A percentile compares a stretch with the other conserved stretches of the same genome.
Evolutionary conservation across 768 basidiomycete species (phyloP).

Genomic region (Leccinum longicurvipes): DNA sequence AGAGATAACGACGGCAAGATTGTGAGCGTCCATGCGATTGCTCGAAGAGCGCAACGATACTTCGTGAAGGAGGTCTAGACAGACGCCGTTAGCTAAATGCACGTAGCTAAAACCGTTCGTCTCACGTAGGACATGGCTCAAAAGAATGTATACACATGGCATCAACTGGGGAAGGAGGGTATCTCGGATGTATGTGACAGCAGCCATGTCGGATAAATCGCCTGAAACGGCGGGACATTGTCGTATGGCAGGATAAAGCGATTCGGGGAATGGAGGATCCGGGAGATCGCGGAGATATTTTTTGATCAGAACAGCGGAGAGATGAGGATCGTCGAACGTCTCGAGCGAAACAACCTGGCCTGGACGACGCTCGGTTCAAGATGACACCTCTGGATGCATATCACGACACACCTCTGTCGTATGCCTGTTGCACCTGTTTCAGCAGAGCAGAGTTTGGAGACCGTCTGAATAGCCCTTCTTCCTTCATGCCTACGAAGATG

Average conservation of each 20-base stretch:
- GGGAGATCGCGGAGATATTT: slow-evolving; percentile 82
- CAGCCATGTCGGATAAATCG: slow-evolving; percentile 54
- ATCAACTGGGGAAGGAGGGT: slow-evolving; percentile 63
- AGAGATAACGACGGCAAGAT: slow-evolving; percentile 73
- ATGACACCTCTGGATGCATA: neutral
- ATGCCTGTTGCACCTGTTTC: slow-evolving; percentile 75
- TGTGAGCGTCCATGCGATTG: slow-evolving; percentile 82
- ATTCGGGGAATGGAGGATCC: slow-evolving; percentile 72
- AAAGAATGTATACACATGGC: slow-evolving; percentile 68
- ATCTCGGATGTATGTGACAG: slow-evolving; percentile 65
- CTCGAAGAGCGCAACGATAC: slow-evolving; percentile 61
- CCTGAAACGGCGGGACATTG: slow-evolving; percentile 60
- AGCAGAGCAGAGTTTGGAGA: slow-evolving; percentile 70
- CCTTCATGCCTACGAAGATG: slow-evolving; percentile 44
- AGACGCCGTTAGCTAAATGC: neutral
- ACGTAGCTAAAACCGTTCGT: slow-evolving; percentile 6
- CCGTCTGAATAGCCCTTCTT: slow-evolving; percentile 82
- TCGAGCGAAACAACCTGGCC: slow-evolving; percentile 76
- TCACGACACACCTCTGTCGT: slow-evolving; percentile 61
- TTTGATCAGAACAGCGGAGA: slow-evolving; percentile 83
- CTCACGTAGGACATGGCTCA: slow-evolving; percentile 67
- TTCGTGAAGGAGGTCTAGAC: slow-evolving; percentile 73
- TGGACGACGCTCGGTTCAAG: slow-evolving; percentile 24
- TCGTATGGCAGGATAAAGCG: slow-evolving; percentile 58
- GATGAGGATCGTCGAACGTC: slow-evolving; percentile 73